Percentiles rank a stretch among this genome's conserved stretches.
phyloP scores from a whole-genome alignment of 1,139 yeast genomes.

The Eremothecium cymbalariae region DNA sequence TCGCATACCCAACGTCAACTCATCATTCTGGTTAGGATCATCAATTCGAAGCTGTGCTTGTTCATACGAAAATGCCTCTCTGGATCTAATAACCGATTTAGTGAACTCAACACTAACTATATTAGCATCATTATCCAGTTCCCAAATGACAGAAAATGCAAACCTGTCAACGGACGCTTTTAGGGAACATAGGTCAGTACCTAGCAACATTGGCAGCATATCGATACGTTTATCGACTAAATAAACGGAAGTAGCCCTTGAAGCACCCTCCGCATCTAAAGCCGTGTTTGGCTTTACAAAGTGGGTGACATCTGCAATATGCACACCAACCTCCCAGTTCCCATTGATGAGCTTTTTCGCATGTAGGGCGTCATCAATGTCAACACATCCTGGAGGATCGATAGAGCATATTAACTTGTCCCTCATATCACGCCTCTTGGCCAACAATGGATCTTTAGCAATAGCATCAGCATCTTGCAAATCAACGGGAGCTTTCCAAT shows the following conservation, averaged over 20 bases:
- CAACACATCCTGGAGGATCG: slow-evolving; percentile 98
- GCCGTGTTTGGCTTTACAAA: slow-evolving; percentile 92
- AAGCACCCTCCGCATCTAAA: slow-evolving; percentile 90
- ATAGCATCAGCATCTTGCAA: slow-evolving; percentile 43
- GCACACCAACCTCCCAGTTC: slow-evolving; percentile 94
- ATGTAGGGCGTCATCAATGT: slow-evolving; percentile 97
- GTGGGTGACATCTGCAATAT: slow-evolving; percentile 97
- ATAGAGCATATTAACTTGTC: slow-evolving; percentile 88
- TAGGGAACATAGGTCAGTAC: slow-evolving; percentile 92
- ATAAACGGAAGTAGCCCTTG: slow-evolving; percentile 95
- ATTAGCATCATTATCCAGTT: slow-evolving; percentile 76
- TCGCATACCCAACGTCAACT: slow-evolving; percentile 83
- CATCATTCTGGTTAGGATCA: slow-evolving; percentile 69
- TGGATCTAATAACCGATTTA: slow-evolving; percentile 82
- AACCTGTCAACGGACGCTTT: slow-evolving; percentile 93
- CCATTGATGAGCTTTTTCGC: slow-evolving; percentile 83
- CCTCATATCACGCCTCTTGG: slow-evolving; percentile 72
- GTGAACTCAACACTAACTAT: slow-evolving; percentile 75
- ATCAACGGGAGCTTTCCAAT: slow-evolving; percentile 79
- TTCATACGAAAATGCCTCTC: slow-evolving; percentile 93
- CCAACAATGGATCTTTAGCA: slow-evolving; percentile 45
- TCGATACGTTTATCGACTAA: slow-evolving; percentile 98
- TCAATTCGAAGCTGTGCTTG: slow-evolving; percentile 89
- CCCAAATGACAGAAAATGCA: slow-evolving; percentile 96
- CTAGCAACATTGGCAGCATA: slow-evolving; percentile 93